A percentile compares a stretch with the other conserved stretches of the same genome.
phyloP scores from a whole-genome alignment of 2,329 filamentous ascomycete genomes.

The Thelonectria blattea region DNA sequence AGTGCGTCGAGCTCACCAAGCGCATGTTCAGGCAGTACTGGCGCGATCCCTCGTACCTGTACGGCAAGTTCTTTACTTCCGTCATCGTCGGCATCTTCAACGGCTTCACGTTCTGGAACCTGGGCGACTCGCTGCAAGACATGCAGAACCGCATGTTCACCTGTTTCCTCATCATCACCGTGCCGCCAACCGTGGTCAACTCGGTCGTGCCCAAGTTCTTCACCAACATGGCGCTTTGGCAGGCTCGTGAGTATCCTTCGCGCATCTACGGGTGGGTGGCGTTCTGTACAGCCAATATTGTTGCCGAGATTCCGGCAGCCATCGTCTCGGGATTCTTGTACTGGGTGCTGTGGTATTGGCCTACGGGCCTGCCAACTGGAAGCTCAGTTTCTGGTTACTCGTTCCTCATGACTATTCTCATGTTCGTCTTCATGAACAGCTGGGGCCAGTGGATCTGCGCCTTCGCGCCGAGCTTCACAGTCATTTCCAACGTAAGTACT shows the following conservation, averaged over 20 bases:
- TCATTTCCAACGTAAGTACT: conserved; percentile 69
- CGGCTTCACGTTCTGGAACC: conserved; percentile 77
- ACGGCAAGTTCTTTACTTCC: conserved; percentile 75
- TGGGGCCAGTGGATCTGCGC: conserved; percentile 89
- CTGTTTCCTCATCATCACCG: conserved; percentile 66
- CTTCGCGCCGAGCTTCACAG: conserved; percentile 79
- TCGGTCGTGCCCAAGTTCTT: conserved; percentile 78
- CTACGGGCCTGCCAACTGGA: conserved; percentile 71
- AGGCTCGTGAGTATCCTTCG: conserved; percentile 73
- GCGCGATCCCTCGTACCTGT: conserved; percentile 77
- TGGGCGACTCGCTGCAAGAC: conserved; percentile 68
- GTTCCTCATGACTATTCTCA: conserved; percentile 79
- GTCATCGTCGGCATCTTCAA: conserved; percentile 79
- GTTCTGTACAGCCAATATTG: conserved; percentile 74
- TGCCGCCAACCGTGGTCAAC: conserved; percentile 74
- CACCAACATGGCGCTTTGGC: conserved; percentile 73
- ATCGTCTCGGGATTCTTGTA: conserved; percentile 71
- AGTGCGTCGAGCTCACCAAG: conserved; percentile 70
- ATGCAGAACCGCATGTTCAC: conserved; percentile 84
- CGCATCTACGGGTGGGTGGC: conserved; percentile 81
- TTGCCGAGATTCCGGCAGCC: conserved; percentile 75
- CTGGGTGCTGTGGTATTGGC: conserved; percentile 79
- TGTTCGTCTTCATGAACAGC: conserved; percentile 75
- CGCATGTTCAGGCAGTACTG: conserved; percentile 75
- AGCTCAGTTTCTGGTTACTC: conserved; percentile 73